Conservation (phyloP, 768 basidiomycete species). For the Royoungia palumana region DNA sequence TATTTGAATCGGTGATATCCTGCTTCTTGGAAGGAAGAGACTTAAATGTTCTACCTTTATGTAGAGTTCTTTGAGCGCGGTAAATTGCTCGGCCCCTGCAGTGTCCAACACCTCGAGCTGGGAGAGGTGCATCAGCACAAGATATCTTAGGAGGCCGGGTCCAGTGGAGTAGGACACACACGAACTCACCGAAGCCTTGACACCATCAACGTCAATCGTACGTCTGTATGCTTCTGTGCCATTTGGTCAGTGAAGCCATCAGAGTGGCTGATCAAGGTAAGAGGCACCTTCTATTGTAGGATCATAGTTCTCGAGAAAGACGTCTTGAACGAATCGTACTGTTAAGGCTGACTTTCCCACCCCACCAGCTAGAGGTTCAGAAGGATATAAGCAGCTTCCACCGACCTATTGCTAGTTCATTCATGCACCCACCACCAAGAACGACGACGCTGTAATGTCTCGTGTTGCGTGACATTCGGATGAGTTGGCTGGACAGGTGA, state of each 20-base stretch:
- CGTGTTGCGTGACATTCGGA: constrained; percentile 38
- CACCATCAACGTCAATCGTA: constrained; percentile 62
- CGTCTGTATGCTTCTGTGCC: constrained; percentile 67
- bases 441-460: constrained; percentile 75
- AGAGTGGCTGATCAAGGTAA: background rate
- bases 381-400: background rate
- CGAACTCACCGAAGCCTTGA: constrained; percentile 51
- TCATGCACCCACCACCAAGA: constrained; percentile 63
- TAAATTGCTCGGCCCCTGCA: constrained; percentile 85
- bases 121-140: constrained; percentile 10
- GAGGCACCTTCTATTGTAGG: constrained; percentile 77
- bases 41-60: constrained; percentile 53
- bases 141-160: constrained; percentile 4
- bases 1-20: background rate
- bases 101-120: constrained; percentile 83
- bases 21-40: background rate
- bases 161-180: constrained; percentile 17
- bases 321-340: constrained; percentile 70
- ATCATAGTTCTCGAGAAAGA: constrained; percentile 75
- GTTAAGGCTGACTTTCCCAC: constrained; percentile 88
- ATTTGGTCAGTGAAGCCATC: constrained; percentile 7
- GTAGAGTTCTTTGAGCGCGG: constrained; percentile 73
- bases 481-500: background rate
- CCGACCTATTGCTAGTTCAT: background rate
- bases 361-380: constrained; percentile 60